Base-by-base conservation (phyloP, 2,329 filamentous ascomycete species). In the Monosporascus sp. region DNA sequence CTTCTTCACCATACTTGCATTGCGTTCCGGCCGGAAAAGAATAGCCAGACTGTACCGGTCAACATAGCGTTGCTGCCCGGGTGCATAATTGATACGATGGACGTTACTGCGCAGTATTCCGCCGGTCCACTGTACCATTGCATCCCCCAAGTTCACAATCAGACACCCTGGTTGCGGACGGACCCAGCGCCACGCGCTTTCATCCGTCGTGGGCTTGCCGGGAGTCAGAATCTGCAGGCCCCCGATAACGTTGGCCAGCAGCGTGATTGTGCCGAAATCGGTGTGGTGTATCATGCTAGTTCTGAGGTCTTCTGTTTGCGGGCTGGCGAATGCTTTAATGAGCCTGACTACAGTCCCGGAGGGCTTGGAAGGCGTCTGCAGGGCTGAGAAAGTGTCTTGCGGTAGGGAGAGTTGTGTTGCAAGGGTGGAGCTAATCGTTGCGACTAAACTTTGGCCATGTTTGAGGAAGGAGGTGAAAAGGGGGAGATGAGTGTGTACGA, bases 251-350 rank as follows among this genome's bases (percentile, higher is more conserved):
- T 72, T 69, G 44, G 68, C 68, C 1, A 72, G 62, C 0, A 72
- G 56, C 1, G 71, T 72, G 14, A 72, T 60, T 5, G 61, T 66
- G 5, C 70, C 71, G 40, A 72, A 68, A 51, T 72, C 69, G 1
- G 68, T 70, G 47, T 74, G 68, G 18, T 65, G 60, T 15, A 63
- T 56, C 54, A 68, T 65, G 49, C 57, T 63, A 24, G 58, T 62
- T 47, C 61, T 54, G 1, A 59, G 48, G 31, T 62, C 58, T 37
- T 59, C 54, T 11, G 35, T 31, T 8, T 31, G 11, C 8, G 51
- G 49, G 41, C 55, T 51, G 3, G 59, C 58, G 28, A 57, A 58
- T 1, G 54, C 48, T 46, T 62, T 60, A 53, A 60, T 55, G 28
- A 63, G 22, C 2, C 56, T 37, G 22, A 60, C 38, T 17, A 61